Conservation (phyloP, 192 early-diverging fungal species). For the Podila epicladia region DNA sequence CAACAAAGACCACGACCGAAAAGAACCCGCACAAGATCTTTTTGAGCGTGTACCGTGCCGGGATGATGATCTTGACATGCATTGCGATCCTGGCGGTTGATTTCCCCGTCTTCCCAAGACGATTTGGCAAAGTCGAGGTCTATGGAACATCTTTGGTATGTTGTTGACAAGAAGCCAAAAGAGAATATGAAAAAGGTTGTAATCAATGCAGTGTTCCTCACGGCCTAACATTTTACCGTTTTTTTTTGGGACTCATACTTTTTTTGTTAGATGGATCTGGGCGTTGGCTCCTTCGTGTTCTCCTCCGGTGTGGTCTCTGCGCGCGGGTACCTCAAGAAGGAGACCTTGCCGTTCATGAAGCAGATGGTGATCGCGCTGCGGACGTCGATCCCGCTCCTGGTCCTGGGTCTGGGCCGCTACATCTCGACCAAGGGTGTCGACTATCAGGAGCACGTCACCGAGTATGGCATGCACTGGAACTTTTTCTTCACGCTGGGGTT, state of each 20-base stretch:
- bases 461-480: constrained; percentile 99
- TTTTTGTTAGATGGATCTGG: constrained; percentile 86
- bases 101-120: constrained; percentile 89
- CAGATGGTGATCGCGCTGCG: constrained; percentile 55
- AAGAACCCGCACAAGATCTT: constrained; percentile 52
- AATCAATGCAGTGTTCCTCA: too few relatives aligned
- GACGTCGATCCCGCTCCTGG: constrained; percentile 72
- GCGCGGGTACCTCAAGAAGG: constrained; percentile 60
- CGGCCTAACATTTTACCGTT: too few relatives aligned
- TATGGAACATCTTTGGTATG: constrained; percentile 87
- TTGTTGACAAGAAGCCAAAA: not conserved
- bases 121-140: constrained; percentile 91
- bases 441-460: constrained; percentile 94
- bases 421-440: constrained; percentile 81
- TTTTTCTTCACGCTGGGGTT: constrained; percentile 96
- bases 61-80: constrained; percentile 83
- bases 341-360: constrained; percentile 36
- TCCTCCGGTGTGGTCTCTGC: constrained; percentile 87
- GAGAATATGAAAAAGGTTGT: not conserved
- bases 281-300: constrained; percentile 94
- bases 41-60: constrained; percentile 79
- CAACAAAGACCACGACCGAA: not conserved
- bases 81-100: constrained; percentile 95
- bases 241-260: not conserved
- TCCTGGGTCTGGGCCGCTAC: constrained; percentile 78